Evolutionary conservation across 1,139 yeast species (phyloP).

Genomic region (Pichia sp.): DNA sequence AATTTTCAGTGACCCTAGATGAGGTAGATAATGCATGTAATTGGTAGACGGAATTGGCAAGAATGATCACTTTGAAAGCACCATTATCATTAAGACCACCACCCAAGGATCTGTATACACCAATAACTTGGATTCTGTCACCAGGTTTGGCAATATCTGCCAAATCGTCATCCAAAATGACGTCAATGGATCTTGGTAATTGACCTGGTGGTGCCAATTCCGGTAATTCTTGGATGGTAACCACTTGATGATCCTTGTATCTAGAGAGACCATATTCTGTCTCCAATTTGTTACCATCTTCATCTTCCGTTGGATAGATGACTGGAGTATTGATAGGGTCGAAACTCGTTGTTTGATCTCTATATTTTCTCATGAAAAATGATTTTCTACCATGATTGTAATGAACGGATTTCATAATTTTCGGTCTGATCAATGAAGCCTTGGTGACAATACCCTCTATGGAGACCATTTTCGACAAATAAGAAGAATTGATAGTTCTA

Average conservation of each 20-base stretch:
- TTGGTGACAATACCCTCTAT: conserved; percentile 95
- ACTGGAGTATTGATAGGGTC: conserved; percentile 82
- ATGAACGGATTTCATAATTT: conserved; percentile 86
- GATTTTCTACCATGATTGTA: conserved; percentile 80
- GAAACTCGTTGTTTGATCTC: conserved; percentile 88
- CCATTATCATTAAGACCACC: conserved; percentile 61
- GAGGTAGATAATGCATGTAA: conserved; percentile 86
- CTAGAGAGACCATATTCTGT: conserved; percentile 95
- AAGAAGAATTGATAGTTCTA: conserved; percentile 71
- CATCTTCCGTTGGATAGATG: conserved; percentile 88
- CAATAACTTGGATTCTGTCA: conserved; percentile 90
- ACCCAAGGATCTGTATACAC: conserved; percentile 89
- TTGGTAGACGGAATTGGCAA: conserved; percentile 86
- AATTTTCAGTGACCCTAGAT: conserved; percentile 65
- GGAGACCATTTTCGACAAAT: conserved; percentile 75
- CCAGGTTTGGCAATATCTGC: conserved; percentile 95
- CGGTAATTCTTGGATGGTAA: conserved; percentile 96
- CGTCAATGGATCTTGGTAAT: conserved; percentile 87
- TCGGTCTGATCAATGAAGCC: conserved; percentile 90
- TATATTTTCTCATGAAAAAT: conserved; percentile 86
- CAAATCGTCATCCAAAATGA: conserved; percentile 85
- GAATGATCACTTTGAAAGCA: conserved; percentile 69
- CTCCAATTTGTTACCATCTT: conserved; percentile 77
- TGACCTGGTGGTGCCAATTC: conserved; percentile 99
- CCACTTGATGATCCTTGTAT: conserved; percentile 88